These are phyloP conservation scores for Zea mays DNA, from an alignment of 176 grass and related monocot species.

Conservation along the genomic window DNA sequence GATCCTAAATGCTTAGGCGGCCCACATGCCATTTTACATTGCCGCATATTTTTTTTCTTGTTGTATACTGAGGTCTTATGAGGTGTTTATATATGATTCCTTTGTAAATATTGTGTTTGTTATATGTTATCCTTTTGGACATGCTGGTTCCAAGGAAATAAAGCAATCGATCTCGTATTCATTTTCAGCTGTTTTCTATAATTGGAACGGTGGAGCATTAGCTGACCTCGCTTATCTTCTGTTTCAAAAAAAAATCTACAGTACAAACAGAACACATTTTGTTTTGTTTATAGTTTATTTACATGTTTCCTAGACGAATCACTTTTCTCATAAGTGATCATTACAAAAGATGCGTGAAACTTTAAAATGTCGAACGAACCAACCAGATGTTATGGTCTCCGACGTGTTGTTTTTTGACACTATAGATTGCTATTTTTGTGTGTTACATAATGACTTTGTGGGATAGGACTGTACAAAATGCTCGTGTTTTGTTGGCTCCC, in stretches of 20 bases:
- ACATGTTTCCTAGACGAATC: neutral
- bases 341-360: neutral
- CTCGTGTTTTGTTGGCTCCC: too few relatives aligned
- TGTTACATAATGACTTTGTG: too few relatives aligned
- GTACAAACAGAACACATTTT: neutral
- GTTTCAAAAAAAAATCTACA: neutral
- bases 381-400: neutral
- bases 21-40: conserved; percentile 7
- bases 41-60: neutral
- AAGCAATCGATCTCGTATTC: conserved; percentile 11
- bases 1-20: conserved; percentile 4
- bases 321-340: neutral
- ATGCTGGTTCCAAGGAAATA: conserved; percentile 18
- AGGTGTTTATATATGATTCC: conserved; percentile 2
- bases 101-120: conserved; percentile 8
- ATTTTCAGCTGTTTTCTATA: neutral
- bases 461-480: too few relatives aligned
- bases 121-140: neutral
- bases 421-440: too few relatives aligned
- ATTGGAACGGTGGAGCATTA: neutral
- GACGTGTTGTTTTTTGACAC: too few relatives aligned
- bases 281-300: neutral
- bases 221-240: neutral
- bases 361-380: neutral
- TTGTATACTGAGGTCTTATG: conserved; percentile 6